phyloP scores from a whole-genome alignment of 495 filamentous ascomycete species.

The Penicillium crystallinum region DNA sequence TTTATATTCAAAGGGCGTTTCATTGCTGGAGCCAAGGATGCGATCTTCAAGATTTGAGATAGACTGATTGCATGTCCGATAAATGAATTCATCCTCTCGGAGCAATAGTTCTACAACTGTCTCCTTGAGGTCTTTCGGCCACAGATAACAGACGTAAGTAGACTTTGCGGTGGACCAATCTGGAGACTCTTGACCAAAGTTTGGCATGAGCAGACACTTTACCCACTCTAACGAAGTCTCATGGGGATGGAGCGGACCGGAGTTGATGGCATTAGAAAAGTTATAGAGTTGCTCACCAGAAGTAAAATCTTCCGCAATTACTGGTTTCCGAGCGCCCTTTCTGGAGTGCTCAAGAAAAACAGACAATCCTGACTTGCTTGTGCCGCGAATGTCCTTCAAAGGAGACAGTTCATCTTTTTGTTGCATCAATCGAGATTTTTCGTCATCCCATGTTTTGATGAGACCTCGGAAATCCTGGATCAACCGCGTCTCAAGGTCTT shows the following conservation, averaged over 20 bases:
- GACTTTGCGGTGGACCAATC: slow-evolving; percentile 32
- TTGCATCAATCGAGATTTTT: slow-evolving; percentile 51
- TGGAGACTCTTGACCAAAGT: slow-evolving; percentile 20
- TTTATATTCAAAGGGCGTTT: slow-evolving; percentile 23
- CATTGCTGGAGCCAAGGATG: slow-evolving; percentile 23
- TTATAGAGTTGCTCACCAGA: slow-evolving; percentile 50
- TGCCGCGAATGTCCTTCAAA: slow-evolving; percentile 38
- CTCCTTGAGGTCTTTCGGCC: slow-evolving; percentile 69
- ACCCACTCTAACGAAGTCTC: slow-evolving; percentile 65
- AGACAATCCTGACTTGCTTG: slow-evolving; percentile 56
- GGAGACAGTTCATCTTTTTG: slow-evolving; percentile 50
- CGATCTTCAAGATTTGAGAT: slow-evolving; percentile 32
- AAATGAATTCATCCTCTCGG: slow-evolving; percentile 64
- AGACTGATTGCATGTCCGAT: slow-evolving; percentile 44
- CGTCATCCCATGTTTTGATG: slow-evolving; percentile 55
- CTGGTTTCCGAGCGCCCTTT: slow-evolving; percentile 48
- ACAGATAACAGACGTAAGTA: slow-evolving; percentile 59
- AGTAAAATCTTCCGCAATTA: slow-evolving; percentile 47
- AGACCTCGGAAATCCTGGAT: slow-evolving; percentile 50
- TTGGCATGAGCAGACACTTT: slow-evolving; percentile 48
- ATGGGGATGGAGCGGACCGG: slow-evolving; percentile 51
- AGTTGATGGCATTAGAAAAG: slow-evolving; percentile 53
- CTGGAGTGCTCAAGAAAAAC: slow-evolving; percentile 79
- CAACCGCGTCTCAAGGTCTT: slow-evolving; percentile 27
- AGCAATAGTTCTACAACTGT: slow-evolving; percentile 63